Base-by-base conservation (phyloP, 2,329 filamentous ascomycete species). In the Sclerotinia glacialis region DNA sequence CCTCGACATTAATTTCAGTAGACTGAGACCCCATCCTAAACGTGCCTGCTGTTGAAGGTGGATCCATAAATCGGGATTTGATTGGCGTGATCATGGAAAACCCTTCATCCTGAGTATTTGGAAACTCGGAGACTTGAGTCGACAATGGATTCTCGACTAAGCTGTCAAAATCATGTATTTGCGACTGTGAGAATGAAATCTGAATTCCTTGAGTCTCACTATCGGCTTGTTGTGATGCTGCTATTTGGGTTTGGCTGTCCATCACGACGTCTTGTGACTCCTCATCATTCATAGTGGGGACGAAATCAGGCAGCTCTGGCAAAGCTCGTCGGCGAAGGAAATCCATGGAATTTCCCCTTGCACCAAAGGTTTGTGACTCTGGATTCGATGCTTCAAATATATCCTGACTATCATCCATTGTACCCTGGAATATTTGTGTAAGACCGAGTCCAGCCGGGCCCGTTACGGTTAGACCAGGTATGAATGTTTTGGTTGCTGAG, bases 391-490 rank as follows among this genome's bases (percentile, higher is more conserved):
- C 56, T 21, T 71, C 70, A 31, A 69, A 76, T 81, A 73, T 70
- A 9, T 73, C 77, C 59, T 83, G 78, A 67, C 82, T 80, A 47
- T 85, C 87, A 58, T 91, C 92, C 86, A 97, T 90, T 0, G 93
- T 97, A 16, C 92, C 92, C 6, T 90, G 91, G 75, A 97, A 97
- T 69, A 95, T 94, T 73, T 97, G 93, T 0, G 92, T 96, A 54
- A 97, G 82, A 12, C 92, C 90, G 52, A 96, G 79, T 3, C 86
- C 87, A 46, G 86, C 86, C 28, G 86, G 82, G 0, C 82, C 84
- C 8, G 82, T 78, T 5, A 88, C 81, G 2, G 88, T 85, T 26
- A 92, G 78, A 1, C 87, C 88, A 4, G 89, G 89, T 67, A 92
- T 89, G 71, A 89, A 89, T 0, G 81, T 84, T 78, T 90, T 90